Evolutionary conservation across 176 grass and related monocot genomes (phyloP).

Genomic region (Oropetium thomaeum): DNA sequence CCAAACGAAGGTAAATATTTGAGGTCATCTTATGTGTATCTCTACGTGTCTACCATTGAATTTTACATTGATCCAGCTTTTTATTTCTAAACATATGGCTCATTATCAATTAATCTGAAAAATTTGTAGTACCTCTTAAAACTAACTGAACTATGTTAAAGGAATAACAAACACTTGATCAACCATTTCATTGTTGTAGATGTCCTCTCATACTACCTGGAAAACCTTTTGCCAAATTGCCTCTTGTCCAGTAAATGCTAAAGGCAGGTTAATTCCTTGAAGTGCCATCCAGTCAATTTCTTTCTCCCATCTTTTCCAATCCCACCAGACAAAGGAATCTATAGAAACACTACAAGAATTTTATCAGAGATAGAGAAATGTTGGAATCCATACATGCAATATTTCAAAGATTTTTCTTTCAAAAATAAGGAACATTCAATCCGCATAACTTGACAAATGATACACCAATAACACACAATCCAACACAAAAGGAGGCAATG

Average conservation of each 20-base stretch:
- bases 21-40: neutral
- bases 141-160: conserved; percentile 8
- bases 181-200: conserved; percentile 2
- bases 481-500: neutral
- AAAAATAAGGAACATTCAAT: conserved; percentile 5
- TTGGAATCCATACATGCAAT: conserved; percentile 10
- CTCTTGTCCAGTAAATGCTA: conserved; percentile 95
- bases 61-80: neutral
- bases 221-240: conserved; percentile 93
- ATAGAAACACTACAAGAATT: conserved; percentile 43
- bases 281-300: conserved; percentile 99
- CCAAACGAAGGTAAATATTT: neutral
- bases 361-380: conserved; percentile 22
- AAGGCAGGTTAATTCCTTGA: conserved; percentile 96
- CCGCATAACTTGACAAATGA: neutral
- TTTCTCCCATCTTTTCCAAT: conserved; percentile 95
- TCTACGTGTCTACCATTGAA: neutral
- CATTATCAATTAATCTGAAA: conserved; percentile 5
- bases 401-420: neutral
- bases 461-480: neutral
- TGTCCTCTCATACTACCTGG: conserved; percentile 49
- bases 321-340: conserved; percentile 96
- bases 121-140: neutral
- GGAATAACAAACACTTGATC: conserved; percentile 1
- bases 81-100: neutral